A percentile compares a stretch with the other conserved stretches of the same genome.
Evolutionary conservation across 176 grass and related monocot species (phyloP).

Genomic region (Zoysia pacifica): DNA sequence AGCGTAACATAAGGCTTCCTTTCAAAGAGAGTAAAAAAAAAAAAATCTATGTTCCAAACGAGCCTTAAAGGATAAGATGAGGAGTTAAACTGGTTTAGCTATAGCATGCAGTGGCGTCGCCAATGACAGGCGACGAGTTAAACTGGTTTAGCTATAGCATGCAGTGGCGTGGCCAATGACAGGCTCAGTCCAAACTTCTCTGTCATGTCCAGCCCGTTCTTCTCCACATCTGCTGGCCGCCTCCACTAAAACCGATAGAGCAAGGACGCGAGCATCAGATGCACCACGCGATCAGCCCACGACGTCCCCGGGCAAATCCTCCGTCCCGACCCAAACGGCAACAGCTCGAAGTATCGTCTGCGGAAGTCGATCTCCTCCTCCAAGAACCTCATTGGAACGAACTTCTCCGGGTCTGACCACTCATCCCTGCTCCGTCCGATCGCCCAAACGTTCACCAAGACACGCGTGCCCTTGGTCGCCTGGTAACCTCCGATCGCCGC

Average conservation of each 20-base stretch:
- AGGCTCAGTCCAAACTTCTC: slow-evolving; percentile 8
- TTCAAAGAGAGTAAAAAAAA: too few relatives aligned
- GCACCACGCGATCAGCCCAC: slow-evolving; percentile 39
- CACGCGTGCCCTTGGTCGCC: slow-evolving; percentile 39
- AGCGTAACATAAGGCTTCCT: too few relatives aligned
- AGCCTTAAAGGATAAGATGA: too few relatives aligned
- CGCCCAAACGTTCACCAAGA: slow-evolving; percentile 59
- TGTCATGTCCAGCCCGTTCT: slow-evolving; percentile 24
- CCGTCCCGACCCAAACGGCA: slow-evolving; percentile 48
- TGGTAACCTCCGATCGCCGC: slow-evolving; percentile 44
- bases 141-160: slow-evolving; percentile 21
- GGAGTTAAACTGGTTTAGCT: too few relatives aligned
- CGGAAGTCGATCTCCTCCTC: slow-evolving; percentile 34
- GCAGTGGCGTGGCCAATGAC: slow-evolving; percentile 6
- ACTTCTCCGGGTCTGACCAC: slow-evolving; percentile 47
- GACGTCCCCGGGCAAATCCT: slow-evolving; percentile 44
- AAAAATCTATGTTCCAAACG: too few relatives aligned
- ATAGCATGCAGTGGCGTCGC: too few relatives aligned
- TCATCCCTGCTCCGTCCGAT: slow-evolving; percentile 33
- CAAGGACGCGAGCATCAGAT: slow-evolving; percentile 45
- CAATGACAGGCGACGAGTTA: neutral
- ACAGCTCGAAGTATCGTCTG: slow-evolving; percentile 44
- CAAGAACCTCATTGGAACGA: slow-evolving; percentile 51
- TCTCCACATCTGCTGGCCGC: slow-evolving; percentile 3
- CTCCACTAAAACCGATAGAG: slow-evolving; percentile 52